phyloP scores from a whole-genome alignment of 306 rosid species.

The Benincasa hispida region DNA sequence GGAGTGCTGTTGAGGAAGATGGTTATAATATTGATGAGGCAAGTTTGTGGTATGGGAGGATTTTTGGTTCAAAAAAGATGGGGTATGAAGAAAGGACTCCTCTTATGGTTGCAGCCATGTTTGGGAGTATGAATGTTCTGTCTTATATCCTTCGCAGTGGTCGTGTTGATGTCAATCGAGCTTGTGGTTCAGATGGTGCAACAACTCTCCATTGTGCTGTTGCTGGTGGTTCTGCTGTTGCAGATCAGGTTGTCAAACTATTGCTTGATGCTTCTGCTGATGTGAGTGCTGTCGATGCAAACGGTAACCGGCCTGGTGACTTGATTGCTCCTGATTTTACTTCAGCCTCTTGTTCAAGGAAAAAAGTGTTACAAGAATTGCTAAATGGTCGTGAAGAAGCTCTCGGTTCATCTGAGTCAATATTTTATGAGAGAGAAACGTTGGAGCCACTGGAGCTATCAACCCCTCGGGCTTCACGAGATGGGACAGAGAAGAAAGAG shows the following conservation, averaged over 20 bases:
- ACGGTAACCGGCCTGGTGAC: conserved; percentile 38
- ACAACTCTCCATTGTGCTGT: conserved; percentile 82
- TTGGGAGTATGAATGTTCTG: conserved; percentile 56
- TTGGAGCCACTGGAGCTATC: conserved; percentile 17
- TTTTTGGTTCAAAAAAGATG: conserved; percentile 49
- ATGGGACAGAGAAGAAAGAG: conserved; percentile 49
- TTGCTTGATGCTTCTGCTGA: conserved; percentile 63
- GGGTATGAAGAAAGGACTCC: conserved; percentile 66
- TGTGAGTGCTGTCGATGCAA: conserved; percentile 34
- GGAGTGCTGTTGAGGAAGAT: conserved; percentile 44
- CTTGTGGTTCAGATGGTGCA: conserved; percentile 49
- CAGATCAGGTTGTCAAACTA: conserved; percentile 47
- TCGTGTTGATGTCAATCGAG: conserved; percentile 42
- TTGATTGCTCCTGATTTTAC: conserved; percentile 23
- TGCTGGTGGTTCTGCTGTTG: conserved; percentile 44
- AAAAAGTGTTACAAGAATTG: conserved; percentile 26
- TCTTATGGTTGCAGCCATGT: conserved; percentile 76
- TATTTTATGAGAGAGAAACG: conserved; percentile 14
- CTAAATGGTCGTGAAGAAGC: conserved; percentile 34
- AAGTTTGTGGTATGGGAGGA: conserved; percentile 71
- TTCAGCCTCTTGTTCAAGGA: conserved; percentile 21
- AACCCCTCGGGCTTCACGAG: conserved; percentile 23
- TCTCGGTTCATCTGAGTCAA: conserved; percentile 15
- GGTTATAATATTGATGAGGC: conserved; percentile 41
- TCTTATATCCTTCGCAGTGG: conserved; percentile 40